A percentile compares a stretch with the other conserved stretches of the same genome.
Evolutionary conservation across 208 protist genomes (phyloP).

Genomic region (Leishmania gerbilli): DNA sequence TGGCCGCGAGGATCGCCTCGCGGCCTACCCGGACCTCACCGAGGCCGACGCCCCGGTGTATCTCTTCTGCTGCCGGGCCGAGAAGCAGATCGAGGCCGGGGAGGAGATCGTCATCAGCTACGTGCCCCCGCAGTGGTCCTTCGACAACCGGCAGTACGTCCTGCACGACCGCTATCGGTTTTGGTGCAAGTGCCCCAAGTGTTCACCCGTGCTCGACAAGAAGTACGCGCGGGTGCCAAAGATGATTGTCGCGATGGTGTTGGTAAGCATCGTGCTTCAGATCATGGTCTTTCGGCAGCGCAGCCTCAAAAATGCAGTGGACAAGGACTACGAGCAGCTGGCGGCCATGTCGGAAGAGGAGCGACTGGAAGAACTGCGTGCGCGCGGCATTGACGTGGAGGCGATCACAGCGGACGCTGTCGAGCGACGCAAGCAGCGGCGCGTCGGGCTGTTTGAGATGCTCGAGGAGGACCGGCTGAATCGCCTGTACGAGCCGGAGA

Average conservation of each 20-base stretch:
- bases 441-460: slow-evolving; percentile 55
- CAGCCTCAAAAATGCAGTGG: slow-evolving; percentile 38
- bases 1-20: slow-evolving; percentile 16
- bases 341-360: slow-evolving; percentile 44
- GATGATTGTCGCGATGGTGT: slow-evolving; percentile 49
- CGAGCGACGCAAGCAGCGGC: slow-evolving; percentile 34
- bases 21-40: slow-evolving; percentile 40
- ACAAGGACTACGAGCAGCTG: slow-evolving; percentile 35
- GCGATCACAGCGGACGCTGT: slow-evolving; percentile 26
- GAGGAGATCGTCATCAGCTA: slow-evolving; percentile 88
- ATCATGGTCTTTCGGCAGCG: slow-evolving; percentile 63
- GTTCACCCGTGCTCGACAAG: slow-evolving; percentile 63
- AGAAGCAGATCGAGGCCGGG: slow-evolving; percentile 65
- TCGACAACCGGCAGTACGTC: slow-evolving; percentile 91
- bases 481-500: slow-evolving; percentile 36
- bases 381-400: slow-evolving; percentile 45
- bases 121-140: slow-evolving; percentile 79
- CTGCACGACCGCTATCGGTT: slow-evolving; percentile 90
- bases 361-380: slow-evolving; percentile 43
- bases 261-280: slow-evolving; percentile 67
- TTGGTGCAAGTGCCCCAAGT: slow-evolving; percentile 89
- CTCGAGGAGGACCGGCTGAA: slow-evolving; percentile 49
- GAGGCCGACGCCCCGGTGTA: slow-evolving; percentile 56
- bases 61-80: slow-evolving; percentile 87
- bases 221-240: slow-evolving; percentile 62